phyloP scores from a whole-genome alignment of 1,284 basidiomycete species.

The Pulchroboletus neoregius region DNA sequence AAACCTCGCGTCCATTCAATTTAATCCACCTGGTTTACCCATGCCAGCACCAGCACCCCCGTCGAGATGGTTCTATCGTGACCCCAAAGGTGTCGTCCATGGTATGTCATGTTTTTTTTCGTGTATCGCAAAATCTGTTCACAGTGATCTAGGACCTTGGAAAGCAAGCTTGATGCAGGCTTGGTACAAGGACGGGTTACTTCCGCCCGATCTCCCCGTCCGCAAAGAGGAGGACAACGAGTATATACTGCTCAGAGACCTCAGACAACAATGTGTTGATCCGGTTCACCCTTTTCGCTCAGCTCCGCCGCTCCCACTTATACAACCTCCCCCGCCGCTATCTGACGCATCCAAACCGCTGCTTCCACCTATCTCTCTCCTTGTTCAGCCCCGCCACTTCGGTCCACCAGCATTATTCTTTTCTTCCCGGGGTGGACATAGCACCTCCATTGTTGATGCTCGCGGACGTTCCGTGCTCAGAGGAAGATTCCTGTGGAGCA shows the following conservation, averaged over 20 bases:
- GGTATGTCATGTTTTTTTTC: slow-evolving; percentile 42
- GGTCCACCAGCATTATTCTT: slow-evolving; percentile 85
- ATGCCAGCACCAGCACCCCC: slow-evolving; percentile 61
- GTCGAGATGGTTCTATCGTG: slow-evolving; percentile 73
- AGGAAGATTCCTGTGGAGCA: slow-evolving; percentile 72
- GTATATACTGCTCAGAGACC: slow-evolving; percentile 65
- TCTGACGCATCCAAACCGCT: slow-evolving; percentile 52
- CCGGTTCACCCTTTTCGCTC: slow-evolving; percentile 71
- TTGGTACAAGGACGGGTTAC: slow-evolving; percentile 77
- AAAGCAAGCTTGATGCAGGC: slow-evolving; percentile 79
- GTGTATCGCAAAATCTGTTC: slow-evolving; percentile 1
- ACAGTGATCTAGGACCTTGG: slow-evolving; percentile 62
- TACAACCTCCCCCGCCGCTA: slow-evolving; percentile 18
- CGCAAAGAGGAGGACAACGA: slow-evolving; percentile 67
- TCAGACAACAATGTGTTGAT: slow-evolving; percentile 70
- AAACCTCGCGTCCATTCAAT: slow-evolving; percentile 60
- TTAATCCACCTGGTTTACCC: slow-evolving; percentile 73
- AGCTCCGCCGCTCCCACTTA: slow-evolving; percentile 39
- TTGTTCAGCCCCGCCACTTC: slow-evolving; percentile 77
- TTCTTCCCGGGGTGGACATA: slow-evolving; percentile 79
- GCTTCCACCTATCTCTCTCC: slow-evolving; percentile 70
- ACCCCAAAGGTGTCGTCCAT: slow-evolving; percentile 73
- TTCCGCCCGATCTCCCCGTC: slow-evolving; percentile 76
- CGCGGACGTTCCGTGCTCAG: slow-evolving; percentile 78
- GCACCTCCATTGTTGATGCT: slow-evolving; percentile 79